phyloP scores from a whole-genome alignment of 2,329 filamentous ascomycete genomes.

The Hirsutella minnesotensis region DNA sequence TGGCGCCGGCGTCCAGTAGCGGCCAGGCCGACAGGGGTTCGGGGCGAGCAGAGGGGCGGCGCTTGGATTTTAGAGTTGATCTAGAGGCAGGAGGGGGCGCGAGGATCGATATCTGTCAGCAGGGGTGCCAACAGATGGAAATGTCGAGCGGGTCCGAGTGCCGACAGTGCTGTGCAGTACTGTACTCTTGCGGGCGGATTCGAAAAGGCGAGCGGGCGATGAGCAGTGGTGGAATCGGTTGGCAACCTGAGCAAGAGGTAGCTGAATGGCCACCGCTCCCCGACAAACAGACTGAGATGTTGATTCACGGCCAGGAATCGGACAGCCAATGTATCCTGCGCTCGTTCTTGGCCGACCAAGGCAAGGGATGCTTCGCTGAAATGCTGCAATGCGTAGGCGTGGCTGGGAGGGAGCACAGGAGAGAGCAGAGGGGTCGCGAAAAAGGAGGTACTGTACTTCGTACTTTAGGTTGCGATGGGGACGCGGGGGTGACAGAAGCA shows the following conservation, averaged over 20 bases:
- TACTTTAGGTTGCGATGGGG: too few relatives aligned
- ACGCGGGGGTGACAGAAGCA: too few relatives aligned
- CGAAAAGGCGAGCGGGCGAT: not conserved
- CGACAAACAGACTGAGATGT: too few relatives aligned
- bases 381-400: not conserved
- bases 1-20: conserved; percentile 2
- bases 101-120: conserved; percentile 4
- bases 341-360: too few relatives aligned
- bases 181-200: not conserved
- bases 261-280: too few relatives aligned
- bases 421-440: not conserved
- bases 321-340: too few relatives aligned
- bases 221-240: not conserved
- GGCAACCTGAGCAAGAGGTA: not conserved
- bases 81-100: not conserved
- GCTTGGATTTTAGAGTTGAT: conserved; percentile 9
- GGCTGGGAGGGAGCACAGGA: not conserved
- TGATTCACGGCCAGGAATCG: too few relatives aligned
- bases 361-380: too few relatives aligned
- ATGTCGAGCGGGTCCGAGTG: not conserved
- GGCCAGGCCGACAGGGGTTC: conserved; percentile 12
- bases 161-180: not conserved
- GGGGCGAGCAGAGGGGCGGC: conserved; percentile 6
- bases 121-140: conserved; percentile 1
- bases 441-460: too few relatives aligned